Evolutionary conservation across 148 eudicot species (phyloP).

Genomic region (Arctostaphylos glauca): DNA sequence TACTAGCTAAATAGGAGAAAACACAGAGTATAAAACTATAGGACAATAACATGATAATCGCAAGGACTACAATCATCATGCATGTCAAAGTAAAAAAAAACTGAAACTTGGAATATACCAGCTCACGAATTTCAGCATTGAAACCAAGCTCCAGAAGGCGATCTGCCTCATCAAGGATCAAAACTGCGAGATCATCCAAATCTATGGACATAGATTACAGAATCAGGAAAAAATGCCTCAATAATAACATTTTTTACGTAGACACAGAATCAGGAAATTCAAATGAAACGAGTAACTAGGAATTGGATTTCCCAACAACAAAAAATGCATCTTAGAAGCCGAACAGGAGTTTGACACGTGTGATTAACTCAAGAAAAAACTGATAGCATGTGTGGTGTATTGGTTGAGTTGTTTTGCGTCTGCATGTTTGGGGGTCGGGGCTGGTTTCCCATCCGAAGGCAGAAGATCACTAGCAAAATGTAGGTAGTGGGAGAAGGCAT

Average conservation of each 20-base stretch:
- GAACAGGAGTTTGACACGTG: neutral
- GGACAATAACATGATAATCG: neutral
- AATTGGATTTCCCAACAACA: neutral
- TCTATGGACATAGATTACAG: conserved; percentile 94
- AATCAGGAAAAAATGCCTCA: conserved; percentile 27
- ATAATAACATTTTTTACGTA: neutral
- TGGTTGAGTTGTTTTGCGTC: no score
- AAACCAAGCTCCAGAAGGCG: conserved; percentile 95
- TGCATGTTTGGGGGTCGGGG: no score
- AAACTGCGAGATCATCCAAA: conserved; percentile 88
- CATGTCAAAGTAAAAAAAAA: neutral
- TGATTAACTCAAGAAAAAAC: no score
- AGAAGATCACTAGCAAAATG: neutral
- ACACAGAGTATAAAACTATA: neutral
- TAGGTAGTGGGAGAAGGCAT: neutral
- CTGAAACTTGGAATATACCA: conserved; percentile 32
- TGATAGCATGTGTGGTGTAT: no score
- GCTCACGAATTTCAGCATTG: conserved; percentile 82
- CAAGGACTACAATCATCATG: neutral
- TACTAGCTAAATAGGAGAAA: neutral
- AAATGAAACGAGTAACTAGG: neutral
- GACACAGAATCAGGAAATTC: neutral
- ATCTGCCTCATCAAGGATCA: conserved; percentile 97
- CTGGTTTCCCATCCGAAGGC: neutral
- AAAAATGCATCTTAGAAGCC: no score